These are phyloP conservation scores for Capronia americana DNA, from an alignment of 2,329 filamentous ascomycete genomes.

Conservation along the genomic window DNA sequence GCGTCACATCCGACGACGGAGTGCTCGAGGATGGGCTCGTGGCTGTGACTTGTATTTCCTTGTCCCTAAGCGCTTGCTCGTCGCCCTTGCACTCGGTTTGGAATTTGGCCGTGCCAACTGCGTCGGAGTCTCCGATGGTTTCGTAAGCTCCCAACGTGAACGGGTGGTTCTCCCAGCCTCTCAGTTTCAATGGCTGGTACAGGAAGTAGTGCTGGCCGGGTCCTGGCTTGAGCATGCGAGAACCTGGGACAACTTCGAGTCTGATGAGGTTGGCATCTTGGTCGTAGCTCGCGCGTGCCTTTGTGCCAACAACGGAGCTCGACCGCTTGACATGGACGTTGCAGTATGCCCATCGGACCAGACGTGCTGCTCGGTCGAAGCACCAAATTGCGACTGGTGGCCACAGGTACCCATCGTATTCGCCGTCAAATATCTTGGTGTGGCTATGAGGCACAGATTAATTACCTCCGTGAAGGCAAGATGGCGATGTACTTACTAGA, in stretches of 20 bases:
- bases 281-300: constrained; percentile 53
- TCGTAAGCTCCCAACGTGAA: constrained; percentile 53
- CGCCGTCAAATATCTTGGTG: constrained; percentile 54
- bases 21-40: constrained; percentile 10
- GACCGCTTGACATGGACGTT: constrained; percentile 49
- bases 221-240: constrained; percentile 44
- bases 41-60: constrained; percentile 12
- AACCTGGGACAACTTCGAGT: constrained; percentile 52
- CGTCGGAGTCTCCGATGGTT: constrained; percentile 1
- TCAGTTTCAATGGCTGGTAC: constrained; percentile 53
- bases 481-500: constrained; percentile 49
- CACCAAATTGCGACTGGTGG: constrained; percentile 57
- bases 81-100: not conserved
- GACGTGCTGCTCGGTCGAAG: constrained; percentile 55
- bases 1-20: constrained; percentile 14
- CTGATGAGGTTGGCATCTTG: constrained; percentile 54
- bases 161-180: constrained; percentile 60
- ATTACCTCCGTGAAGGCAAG: not conserved
- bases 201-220: constrained; percentile 60
- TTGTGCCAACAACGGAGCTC: constrained; percentile 44
- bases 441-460: constrained; percentile 46
- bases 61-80: constrained; percentile 37
- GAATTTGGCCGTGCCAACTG: constrained; percentile 29
- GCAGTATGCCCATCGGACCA: constrained; percentile 52
- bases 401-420: constrained; percentile 60